A percentile compares a stretch with the other conserved stretches of the same genome.
These are phyloP conservation scores for Amanita rubescens DNA, from an alignment of 768 basidiomycete genomes.

Conservation along the genomic window DNA sequence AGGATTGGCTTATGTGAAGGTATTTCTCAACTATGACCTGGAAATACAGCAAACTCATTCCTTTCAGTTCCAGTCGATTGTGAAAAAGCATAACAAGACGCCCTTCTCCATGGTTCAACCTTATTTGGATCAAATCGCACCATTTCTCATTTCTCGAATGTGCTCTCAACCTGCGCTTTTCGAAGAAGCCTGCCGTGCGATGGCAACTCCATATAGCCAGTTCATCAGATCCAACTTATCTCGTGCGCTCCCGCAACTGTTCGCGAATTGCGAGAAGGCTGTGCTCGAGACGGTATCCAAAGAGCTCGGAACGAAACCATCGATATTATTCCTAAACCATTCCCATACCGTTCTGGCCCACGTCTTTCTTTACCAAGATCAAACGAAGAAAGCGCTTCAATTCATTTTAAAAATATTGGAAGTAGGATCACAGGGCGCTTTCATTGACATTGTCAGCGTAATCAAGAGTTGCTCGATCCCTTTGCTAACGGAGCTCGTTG, in stretches of 20 bases:
- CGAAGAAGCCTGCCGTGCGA: conserved; percentile 59
- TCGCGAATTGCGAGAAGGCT: conserved; percentile 50
- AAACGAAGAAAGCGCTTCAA: conserved; percentile 50
- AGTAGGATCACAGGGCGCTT: conserved; percentile 32
- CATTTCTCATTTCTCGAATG: conserved; percentile 54
- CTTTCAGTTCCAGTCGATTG: conserved; percentile 50
- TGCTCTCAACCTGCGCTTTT: conserved; percentile 52
- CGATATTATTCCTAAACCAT: conserved; percentile 48
- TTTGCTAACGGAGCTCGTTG: conserved; percentile 67
- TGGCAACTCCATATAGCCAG: conserved; percentile 45
- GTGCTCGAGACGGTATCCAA: conserved; percentile 56
- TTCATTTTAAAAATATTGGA: conserved; percentile 59
- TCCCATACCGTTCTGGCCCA: conserved; percentile 56
- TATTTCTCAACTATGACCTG: conserved; percentile 16
- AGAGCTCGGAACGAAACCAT: conserved; percentile 37
- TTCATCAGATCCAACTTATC: conserved; percentile 60
- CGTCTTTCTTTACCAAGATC: conserved; percentile 52
- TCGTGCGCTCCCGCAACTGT: conserved; percentile 62
- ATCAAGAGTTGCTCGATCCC: conserved; percentile 63
- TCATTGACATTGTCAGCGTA: conserved; percentile 39
- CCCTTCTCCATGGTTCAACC: conserved; percentile 65
- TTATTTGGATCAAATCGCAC: conserved; percentile 59
- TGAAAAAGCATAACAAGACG: conserved; percentile 50
- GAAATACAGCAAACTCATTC: neutral
- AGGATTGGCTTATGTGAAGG: conserved; percentile 64